Conservation (phyloP, 2,329 filamentous ascomycete species). For the Botrytis porri region DNA sequence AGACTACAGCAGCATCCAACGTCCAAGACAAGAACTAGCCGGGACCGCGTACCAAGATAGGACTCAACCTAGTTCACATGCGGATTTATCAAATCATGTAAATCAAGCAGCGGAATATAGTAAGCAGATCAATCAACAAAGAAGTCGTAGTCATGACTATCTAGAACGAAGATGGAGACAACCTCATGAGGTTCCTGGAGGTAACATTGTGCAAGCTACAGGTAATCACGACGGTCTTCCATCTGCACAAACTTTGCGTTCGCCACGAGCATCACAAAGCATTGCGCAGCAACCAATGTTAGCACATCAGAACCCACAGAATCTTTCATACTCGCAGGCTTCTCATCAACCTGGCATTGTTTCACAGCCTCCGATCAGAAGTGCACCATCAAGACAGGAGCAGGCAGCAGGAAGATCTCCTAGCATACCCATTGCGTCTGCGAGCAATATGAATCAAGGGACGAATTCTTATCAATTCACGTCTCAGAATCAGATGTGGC, state of each 20-base stretch:
- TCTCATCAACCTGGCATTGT: conserved; percentile 70
- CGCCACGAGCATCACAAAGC: conserved; percentile 55
- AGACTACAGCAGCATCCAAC: conserved; percentile 80
- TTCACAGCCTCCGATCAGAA: conserved; percentile 69
- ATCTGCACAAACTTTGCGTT: conserved; percentile 55
- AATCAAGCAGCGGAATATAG: conserved; percentile 89
- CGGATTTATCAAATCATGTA: conserved; percentile 81
- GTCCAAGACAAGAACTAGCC: conserved; percentile 84
- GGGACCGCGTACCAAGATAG: conserved; percentile 87
- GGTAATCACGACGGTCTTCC: conserved; percentile 45
- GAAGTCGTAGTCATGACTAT: conserved; percentile 74
- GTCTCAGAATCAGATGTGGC: conserved; percentile 62
- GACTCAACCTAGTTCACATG: conserved; percentile 69
- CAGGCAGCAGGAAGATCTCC: conserved; percentile 64
- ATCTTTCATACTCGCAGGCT: conserved; percentile 65
- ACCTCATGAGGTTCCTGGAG: conserved; percentile 74
- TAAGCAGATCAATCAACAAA: conserved; percentile 75
- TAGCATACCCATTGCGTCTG: conserved; percentile 54
- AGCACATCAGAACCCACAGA: conserved; percentile 42
- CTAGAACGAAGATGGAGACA: conserved; percentile 79
- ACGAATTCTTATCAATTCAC: conserved; percentile 57
- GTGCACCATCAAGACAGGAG: conserved; percentile 59
- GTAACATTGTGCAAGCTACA: conserved; percentile 36
- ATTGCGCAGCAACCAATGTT: conserved; percentile 53
- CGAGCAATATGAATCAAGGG: conserved; percentile 51